These are phyloP conservation scores for Didymella glomerata DNA, from an alignment of 2,329 filamentous ascomycete genomes.

Conservation along the genomic window DNA sequence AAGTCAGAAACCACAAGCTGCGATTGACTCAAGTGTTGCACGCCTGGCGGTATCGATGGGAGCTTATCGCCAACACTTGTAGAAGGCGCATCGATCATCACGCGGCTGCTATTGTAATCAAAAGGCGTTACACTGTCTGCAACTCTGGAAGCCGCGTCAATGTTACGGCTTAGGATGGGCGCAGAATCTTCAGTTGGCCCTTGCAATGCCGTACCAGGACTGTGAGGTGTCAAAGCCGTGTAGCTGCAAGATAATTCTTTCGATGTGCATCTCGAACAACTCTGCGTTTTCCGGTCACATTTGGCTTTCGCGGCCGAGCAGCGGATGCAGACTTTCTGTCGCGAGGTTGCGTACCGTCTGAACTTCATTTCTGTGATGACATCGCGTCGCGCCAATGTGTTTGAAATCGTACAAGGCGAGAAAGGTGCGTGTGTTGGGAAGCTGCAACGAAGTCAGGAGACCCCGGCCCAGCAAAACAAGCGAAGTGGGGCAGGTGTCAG, in stretches of 20 bases:
- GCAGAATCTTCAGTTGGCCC: not conserved
- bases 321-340: not conserved
- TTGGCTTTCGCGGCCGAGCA: not conserved
- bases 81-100: not conserved
- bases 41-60: not conserved
- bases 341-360: not conserved
- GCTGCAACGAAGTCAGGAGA: no score
- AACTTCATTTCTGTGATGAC: not conserved
- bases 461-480: no score
- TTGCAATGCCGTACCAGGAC: not conserved
- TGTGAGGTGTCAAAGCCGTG: not conserved
- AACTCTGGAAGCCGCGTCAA: not conserved
- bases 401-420: no score
- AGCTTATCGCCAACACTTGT: not conserved
- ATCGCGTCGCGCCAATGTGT: not conserved
- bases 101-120: not conserved
- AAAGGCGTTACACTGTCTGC: no score
- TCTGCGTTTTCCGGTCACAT: not conserved
- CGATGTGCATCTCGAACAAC: not conserved
- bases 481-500: no score
- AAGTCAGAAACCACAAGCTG: not conserved
- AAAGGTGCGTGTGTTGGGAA: no score
- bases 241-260: not conserved
- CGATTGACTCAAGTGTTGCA: not conserved
- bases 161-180: no score